A percentile compares a stretch with the other conserved stretches of the same genome.
These are phyloP conservation scores for Endoconidiophora polonica DNA, from an alignment of 2,329 filamentous ascomycete genomes.

Conservation along the genomic window DNA sequence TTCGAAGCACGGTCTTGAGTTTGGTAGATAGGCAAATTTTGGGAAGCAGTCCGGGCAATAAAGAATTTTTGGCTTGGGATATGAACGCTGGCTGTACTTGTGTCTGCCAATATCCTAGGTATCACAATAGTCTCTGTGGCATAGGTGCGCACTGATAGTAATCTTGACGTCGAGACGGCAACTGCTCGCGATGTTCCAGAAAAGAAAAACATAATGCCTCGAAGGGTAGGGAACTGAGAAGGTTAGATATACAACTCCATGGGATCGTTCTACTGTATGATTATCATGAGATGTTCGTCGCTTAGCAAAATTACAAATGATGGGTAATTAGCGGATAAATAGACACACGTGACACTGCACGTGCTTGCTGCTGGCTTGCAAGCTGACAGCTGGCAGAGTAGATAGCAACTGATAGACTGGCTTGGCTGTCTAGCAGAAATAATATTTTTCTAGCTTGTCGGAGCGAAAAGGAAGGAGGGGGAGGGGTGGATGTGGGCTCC, in stretches of 20 bases:
- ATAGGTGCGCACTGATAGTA: constrained; percentile 13
- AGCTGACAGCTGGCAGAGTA: too few relatives aligned
- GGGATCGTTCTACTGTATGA: too few relatives aligned
- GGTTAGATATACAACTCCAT: too few relatives aligned
- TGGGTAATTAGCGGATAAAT: too few relatives aligned
- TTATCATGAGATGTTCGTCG: too few relatives aligned
- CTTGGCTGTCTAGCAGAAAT: too few relatives aligned
- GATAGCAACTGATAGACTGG: too few relatives aligned
- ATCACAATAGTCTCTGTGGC: constrained; percentile 14
- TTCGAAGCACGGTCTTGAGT: constrained; percentile 58
- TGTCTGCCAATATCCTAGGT: constrained; percentile 10
- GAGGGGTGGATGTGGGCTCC: not conserved
- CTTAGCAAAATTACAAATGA: too few relatives aligned
- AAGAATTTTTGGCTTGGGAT: constrained; percentile 40
- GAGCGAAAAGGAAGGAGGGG: not conserved
- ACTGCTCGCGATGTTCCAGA: not conserved
- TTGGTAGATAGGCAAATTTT: constrained; percentile 63
- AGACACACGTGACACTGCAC: too few relatives aligned
- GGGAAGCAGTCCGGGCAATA: constrained; percentile 52
- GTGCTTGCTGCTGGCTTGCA: too few relatives aligned
- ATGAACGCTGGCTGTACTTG: constrained; percentile 14
- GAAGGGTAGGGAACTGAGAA: too few relatives aligned
- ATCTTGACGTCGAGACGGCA: constrained; percentile 3
- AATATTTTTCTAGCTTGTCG: too few relatives aligned
- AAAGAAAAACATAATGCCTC: not conserved